A percentile compares a stretch with the other conserved stretches of the same genome.
phyloP scores from a whole-genome alignment of 768 basidiomycete genomes.

The Pleurotus platypus region DNA sequence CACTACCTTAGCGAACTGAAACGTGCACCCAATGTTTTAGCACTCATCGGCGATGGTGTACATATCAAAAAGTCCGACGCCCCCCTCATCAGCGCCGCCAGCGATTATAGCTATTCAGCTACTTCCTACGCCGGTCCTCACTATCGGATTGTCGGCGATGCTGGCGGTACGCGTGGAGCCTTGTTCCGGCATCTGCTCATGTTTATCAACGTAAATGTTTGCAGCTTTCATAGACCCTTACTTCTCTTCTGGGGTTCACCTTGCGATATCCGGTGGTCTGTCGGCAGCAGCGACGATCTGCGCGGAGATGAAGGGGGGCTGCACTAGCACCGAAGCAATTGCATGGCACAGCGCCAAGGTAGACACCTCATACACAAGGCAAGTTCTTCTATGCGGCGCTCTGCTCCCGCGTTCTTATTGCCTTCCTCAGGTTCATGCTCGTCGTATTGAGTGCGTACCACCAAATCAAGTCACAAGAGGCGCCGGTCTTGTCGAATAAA shows the following conservation, averaged over 20 bases:
- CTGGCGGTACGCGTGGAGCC: slow-evolving; percentile 6
- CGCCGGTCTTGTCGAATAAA: slow-evolving; percentile 27
- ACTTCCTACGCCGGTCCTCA: slow-evolving; percentile 14
- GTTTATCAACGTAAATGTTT: background rate
- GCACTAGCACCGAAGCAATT: slow-evolving; percentile 17
- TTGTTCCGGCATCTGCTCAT: no score
- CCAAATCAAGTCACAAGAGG: slow-evolving; percentile 34
- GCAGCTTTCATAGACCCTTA: slow-evolving; percentile 28
- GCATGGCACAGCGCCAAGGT: slow-evolving; percentile 23
- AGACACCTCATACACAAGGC: slow-evolving; percentile 26
- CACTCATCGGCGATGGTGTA: slow-evolving; percentile 17
- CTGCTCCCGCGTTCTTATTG: background rate
- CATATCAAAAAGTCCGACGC: slow-evolving; percentile 6
- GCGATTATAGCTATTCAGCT: slow-evolving; percentile 17
- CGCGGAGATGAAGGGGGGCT: slow-evolving; percentile 21
- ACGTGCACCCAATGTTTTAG: slow-evolving; percentile 21
- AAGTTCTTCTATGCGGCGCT: background rate
- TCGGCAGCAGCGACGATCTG: slow-evolving; percentile 27
- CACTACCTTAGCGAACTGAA: slow-evolving; percentile 23
- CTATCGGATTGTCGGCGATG: slow-evolving; percentile 20
- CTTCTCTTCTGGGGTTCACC: slow-evolving; percentile 33
- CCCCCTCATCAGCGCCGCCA: slow-evolving; percentile 8
- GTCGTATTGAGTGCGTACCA: slow-evolving; percentile 38
- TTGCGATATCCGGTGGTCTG: slow-evolving; percentile 28
- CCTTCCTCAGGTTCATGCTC: slow-evolving; percentile 28